Percentiles rank a stretch among this genome's conserved stretches.
Conservation (phyloP, 225 moss, liverwort and hornwort genomes). For the Pseudisothecium myosuroides region DNA sequence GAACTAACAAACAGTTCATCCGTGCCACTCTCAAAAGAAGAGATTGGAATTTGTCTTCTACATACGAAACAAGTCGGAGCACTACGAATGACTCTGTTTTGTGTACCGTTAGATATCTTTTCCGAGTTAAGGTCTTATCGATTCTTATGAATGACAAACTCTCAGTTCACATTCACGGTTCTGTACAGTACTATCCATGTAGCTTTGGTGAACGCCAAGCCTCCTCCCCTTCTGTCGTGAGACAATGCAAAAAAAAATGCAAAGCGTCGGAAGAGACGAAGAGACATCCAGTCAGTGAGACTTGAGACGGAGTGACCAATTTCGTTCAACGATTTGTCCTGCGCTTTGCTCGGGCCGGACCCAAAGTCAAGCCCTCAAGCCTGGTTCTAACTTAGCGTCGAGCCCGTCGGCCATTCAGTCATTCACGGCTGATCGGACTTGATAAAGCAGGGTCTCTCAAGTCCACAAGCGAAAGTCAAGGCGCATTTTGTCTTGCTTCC, state of each 20-base stretch:
- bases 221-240: no score
- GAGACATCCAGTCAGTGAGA: not conserved
- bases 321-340: not conserved
- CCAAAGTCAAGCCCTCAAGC: not conserved
- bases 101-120: not conserved
- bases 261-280: not conserved
- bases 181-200: not conserved
- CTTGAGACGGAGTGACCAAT: not conserved
- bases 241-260: not conserved
- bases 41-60: not conserved
- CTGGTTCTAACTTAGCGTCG: not conserved
- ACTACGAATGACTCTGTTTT: not conserved
- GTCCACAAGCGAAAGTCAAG: not conserved
- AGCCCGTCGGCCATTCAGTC: not conserved
- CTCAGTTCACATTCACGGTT: not conserved
- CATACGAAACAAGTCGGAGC: not conserved
- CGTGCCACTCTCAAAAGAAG: not conserved
- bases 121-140: no score
- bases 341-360: not conserved
- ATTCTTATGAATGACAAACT: no score
- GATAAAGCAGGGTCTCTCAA: not conserved
- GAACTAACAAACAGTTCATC: not conserved
- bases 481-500: not conserved
- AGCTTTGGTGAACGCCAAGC: not conserved
- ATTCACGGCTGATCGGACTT: not conserved